Evolutionary conservation across 2,329 filamentous ascomycete genomes (phyloP).

Genomic region (Fusarium guadeloupense): DNA sequence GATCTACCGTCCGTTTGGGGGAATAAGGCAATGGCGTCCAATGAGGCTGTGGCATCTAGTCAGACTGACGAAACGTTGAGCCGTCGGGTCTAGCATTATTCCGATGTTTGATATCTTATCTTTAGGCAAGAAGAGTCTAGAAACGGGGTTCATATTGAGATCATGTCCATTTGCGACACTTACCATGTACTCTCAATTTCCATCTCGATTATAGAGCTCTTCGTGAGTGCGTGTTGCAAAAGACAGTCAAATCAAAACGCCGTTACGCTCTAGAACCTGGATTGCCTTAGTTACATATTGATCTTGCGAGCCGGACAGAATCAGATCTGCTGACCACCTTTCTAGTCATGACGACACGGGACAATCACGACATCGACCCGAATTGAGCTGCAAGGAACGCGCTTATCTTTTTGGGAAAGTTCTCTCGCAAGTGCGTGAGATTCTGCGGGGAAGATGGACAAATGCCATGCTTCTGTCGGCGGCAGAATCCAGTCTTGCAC

Average conservation of each 20-base stretch:
- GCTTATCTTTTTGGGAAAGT: slow-evolving; percentile 24
- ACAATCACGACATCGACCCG: slow-evolving; percentile 26
- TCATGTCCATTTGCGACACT: background rate
- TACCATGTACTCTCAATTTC: no score
- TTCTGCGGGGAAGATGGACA: slow-evolving; percentile 24
- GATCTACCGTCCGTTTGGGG: slow-evolving; percentile 14
- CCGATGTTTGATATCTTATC: no score
- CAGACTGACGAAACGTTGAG: slow-evolving; percentile 21
- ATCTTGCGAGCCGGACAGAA: background rate
- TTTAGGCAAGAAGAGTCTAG: no score
- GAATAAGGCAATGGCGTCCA: slow-evolving; percentile 14
- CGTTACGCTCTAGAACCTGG: background rate
- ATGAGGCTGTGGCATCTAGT: slow-evolving; percentile 11
- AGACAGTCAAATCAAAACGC: background rate
- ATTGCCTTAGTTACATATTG: no score
- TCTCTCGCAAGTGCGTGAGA: slow-evolving; percentile 6
- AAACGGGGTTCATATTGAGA: no score
- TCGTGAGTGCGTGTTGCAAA: no score
- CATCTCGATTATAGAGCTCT: no score
- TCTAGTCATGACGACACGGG: slow-evolving; percentile 29
- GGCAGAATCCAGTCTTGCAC: background rate
- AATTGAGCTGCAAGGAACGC: slow-evolving; percentile 38
- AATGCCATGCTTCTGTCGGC: background rate
- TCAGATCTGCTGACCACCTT: slow-evolving; percentile 21
- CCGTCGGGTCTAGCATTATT: slow-evolving; percentile 28